phyloP scores from a whole-genome alignment of 1,139 yeast species.

The Yamadazyma siamensis region DNA sequence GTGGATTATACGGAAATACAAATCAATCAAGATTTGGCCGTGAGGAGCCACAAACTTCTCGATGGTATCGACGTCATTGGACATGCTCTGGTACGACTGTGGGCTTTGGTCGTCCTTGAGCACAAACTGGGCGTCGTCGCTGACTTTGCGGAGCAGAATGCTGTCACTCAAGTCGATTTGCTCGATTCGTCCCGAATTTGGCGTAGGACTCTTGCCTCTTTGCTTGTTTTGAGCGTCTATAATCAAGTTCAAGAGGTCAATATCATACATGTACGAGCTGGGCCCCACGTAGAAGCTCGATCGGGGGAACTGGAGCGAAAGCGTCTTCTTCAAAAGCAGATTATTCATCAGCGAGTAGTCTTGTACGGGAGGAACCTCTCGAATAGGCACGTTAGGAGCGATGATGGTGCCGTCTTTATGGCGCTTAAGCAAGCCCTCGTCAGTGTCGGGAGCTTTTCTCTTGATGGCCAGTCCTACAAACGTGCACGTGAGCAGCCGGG shows the following conservation, averaged over 20 bases:
- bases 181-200: constrained; percentile 42
- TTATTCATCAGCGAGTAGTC: constrained; percentile 54
- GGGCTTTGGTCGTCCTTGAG: constrained; percentile 71
- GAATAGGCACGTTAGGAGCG: constrained; percentile 52
- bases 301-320: constrained; percentile 63
- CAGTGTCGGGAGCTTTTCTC: constrained; percentile 24
- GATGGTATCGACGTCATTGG: constrained; percentile 66
- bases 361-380: constrained; percentile 53
- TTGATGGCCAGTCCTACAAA: constrained; percentile 36
- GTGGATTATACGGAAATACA: constrained; percentile 72
- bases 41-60: constrained; percentile 75
- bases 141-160: constrained; percentile 63
- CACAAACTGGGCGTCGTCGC: constrained; percentile 61
- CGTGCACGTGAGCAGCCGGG: constrained; percentile 64
- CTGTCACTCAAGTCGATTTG: constrained; percentile 60
- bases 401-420: constrained; percentile 17
- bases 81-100: constrained; percentile 58
- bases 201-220: constrained; percentile 4
- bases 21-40: constrained; percentile 67
- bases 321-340: constrained; percentile 40
- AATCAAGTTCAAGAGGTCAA: constrained; percentile 52
- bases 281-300: constrained; percentile 77
- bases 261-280: constrained; percentile 63
- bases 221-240: constrained; percentile 36
- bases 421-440: constrained; percentile 17